A percentile compares a stretch with the other conserved stretches of the same genome.
Conservation (phyloP, 192 early-diverging fungal species). For the Coemansia sp. region DNA sequence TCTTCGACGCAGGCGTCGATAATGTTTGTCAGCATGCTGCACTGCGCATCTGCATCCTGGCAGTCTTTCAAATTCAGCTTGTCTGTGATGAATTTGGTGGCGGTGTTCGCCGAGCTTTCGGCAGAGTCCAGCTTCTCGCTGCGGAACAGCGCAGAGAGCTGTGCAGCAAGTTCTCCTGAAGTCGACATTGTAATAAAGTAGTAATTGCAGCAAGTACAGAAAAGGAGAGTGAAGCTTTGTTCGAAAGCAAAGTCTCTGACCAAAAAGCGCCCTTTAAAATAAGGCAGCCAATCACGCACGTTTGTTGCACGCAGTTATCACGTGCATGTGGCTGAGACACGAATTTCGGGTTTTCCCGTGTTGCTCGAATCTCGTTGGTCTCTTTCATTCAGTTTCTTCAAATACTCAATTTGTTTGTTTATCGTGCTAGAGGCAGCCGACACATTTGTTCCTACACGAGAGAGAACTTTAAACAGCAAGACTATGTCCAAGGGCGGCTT, state of each 20-base stretch:
- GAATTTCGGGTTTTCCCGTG: background rate
- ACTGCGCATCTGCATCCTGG: conserved; percentile 7
- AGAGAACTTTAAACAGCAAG: background rate
- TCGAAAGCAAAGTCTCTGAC: background rate
- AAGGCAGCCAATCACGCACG: background rate
- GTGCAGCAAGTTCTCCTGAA: conserved; percentile 17
- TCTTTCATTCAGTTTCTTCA: background rate
- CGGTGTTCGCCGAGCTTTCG: conserved; percentile 4
- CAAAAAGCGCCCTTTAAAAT: background rate
- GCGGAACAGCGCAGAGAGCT: conserved; percentile 26
- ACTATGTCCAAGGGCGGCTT: conserved; percentile 1
- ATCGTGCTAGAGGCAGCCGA: background rate
- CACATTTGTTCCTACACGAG: background rate
- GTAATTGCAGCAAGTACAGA: too few species aligned
- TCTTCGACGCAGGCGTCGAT: conserved; percentile 61
- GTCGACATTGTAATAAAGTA: conserved; percentile 7
- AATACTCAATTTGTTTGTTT: background rate
- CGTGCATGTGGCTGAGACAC: background rate
- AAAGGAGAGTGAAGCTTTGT: too few species aligned
- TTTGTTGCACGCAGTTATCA: background rate
- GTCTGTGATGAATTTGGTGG: conserved; percentile 3
- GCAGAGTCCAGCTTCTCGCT: conserved; percentile 14
- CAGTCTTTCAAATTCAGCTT: conserved; percentile 2
- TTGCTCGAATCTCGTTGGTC: background rate
- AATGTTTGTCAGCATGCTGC: conserved; percentile 13